Percentiles rank a stretch among this genome's conserved stretches.
phyloP scores from a whole-genome alignment of 495 filamentous ascomycete species.

The Achaetomiella virescens region DNA sequence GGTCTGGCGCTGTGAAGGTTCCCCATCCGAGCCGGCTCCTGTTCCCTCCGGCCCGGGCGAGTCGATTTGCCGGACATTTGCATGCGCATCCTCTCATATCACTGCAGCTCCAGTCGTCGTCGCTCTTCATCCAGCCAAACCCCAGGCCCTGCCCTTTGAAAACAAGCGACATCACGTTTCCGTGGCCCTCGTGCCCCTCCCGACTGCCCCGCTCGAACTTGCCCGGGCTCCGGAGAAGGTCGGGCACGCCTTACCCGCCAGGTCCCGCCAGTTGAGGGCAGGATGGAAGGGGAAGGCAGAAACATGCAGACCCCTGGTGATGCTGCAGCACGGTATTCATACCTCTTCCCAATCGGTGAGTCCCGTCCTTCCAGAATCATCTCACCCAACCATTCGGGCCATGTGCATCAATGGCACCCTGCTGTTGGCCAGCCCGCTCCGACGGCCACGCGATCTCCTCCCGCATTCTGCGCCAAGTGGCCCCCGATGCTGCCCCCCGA shows the following conservation, averaged over 20 bases:
- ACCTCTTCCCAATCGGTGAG: conserved; percentile 48
- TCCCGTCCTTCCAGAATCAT: conserved; percentile 22
- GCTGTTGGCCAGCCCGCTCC: conserved; percentile 31
- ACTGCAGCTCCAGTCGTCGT: neutral
- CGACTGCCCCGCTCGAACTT: neutral
- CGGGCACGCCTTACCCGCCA: neutral
- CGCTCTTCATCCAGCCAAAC: neutral
- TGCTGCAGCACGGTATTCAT: conserved; percentile 34
- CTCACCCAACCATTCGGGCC: conserved; percentile 42
- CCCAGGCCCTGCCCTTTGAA: neutral
- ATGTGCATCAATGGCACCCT: conserved; percentile 35
- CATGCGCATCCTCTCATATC: neutral
- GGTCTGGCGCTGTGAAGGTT: neutral
- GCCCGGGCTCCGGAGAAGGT: conserved; percentile 4
- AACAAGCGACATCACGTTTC: neutral
- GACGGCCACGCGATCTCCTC: conserved; percentile 21
- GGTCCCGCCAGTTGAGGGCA: conserved; percentile 12
- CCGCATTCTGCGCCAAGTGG: conserved; percentile 20
- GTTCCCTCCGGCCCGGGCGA: neutral
- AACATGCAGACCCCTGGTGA: conserved; percentile 42
- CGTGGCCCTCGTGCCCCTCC: neutral
- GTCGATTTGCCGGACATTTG: neutral
- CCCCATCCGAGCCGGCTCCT: neutral
- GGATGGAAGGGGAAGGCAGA: conserved; percentile 23
- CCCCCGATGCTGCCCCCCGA: conserved; percentile 2